These are phyloP conservation scores for Boletus semigastroideus DNA, from an alignment of 1,284 basidiomycete species.

Conservation along the genomic window DNA sequence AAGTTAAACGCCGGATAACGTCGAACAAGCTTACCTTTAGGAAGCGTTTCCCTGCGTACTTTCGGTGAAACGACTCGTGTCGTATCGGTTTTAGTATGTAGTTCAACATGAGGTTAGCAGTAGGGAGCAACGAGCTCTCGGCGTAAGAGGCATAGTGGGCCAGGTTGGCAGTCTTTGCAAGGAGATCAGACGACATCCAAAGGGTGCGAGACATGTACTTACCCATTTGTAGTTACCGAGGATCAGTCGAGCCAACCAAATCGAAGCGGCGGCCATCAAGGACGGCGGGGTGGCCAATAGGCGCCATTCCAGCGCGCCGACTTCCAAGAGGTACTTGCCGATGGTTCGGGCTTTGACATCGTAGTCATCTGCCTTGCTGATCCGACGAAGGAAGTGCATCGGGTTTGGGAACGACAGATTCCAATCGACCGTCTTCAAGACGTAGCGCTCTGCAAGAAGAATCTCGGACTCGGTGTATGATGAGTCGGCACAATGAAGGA, in stretches of 20 bases:
- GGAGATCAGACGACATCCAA: background rate
- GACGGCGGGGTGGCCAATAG: slow-evolving; percentile 83
- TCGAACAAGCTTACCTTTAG: slow-evolving; percentile 58
- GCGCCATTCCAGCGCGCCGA: slow-evolving; percentile 85
- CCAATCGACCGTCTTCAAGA: slow-evolving; percentile 90
- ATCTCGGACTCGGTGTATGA: slow-evolving; percentile 89
- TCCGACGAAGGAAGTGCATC: slow-evolving; percentile 87
- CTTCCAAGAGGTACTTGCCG: slow-evolving; percentile 93
- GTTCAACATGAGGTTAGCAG: slow-evolving; percentile 92
- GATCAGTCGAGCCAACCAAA: slow-evolving; percentile 89
- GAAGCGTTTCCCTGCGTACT: slow-evolving; percentile 84
- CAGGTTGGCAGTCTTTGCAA: slow-evolving; percentile 72
- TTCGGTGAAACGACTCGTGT: slow-evolving; percentile 79
- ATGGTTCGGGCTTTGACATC: slow-evolving; percentile 90
- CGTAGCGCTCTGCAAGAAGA: slow-evolving; percentile 90
- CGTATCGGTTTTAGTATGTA: slow-evolving; percentile 78
- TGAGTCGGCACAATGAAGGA: slow-evolving; percentile 86
- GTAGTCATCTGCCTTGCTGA: slow-evolving; percentile 96
- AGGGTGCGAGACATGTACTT: slow-evolving; percentile 28
- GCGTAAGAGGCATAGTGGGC: slow-evolving; percentile 92
- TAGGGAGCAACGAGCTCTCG: slow-evolving; percentile 81
- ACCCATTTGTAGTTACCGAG: slow-evolving; percentile 88
- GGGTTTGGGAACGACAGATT: slow-evolving; percentile 93
- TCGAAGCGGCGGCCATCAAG: slow-evolving; percentile 82
- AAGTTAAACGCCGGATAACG: background rate